Base-by-base conservation (phyloP, 441 rosid genomes). In the Dalechampia spathulata region DNA sequence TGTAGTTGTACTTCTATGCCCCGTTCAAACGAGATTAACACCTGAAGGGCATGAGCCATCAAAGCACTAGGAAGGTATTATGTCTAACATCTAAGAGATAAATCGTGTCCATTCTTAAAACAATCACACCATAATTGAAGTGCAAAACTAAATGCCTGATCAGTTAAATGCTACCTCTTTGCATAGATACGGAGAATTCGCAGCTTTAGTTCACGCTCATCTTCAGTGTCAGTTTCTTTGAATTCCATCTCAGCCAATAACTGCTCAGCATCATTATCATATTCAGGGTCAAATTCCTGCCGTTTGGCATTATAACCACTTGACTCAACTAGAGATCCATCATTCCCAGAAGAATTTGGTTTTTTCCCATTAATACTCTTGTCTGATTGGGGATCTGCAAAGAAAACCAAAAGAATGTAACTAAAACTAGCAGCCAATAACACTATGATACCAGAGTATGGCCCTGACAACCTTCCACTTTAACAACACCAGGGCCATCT, bases 211-310 rank as follows among this genome's bases (percentile, higher is more conserved):
- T 89, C 85, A 6, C 73, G 83, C 65, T 86, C 99, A 42, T 92
- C 97, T 61, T 83, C 88, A 2, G 87, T 71, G 67, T 92, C 96
- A n/a, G 78, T 58, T 9, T 89, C 96, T 75, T 86, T 89, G 59
- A 89, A 86, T 69, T 92, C 97, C 99, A 92, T 92, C 70, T 92
- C 99, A 55, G 99, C 95, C 58, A 89, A 79, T 63, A 89, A 74
- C 60, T 81, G 90, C 80, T 92, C 99, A 34, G 97, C 94, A 58
- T 89, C 99, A 52, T 92, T 89, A 60, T 89, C 99, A 27, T 89
- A 92, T 61, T 89, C 99, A 17, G 90, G 81, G 66, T 92, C 99
- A 62, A 92, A 92, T 56, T 92, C 97, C 63, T 74, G 79, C 70
- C 96, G 75, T 75, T 86, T 92, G 45, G 78, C 61, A 61, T 86